A percentile compares a stretch with the other conserved stretches of the same genome.
Evolutionary conservation across 1,139 yeast genomes (phyloP).

Genomic region (Candida sanyaensis): DNA sequence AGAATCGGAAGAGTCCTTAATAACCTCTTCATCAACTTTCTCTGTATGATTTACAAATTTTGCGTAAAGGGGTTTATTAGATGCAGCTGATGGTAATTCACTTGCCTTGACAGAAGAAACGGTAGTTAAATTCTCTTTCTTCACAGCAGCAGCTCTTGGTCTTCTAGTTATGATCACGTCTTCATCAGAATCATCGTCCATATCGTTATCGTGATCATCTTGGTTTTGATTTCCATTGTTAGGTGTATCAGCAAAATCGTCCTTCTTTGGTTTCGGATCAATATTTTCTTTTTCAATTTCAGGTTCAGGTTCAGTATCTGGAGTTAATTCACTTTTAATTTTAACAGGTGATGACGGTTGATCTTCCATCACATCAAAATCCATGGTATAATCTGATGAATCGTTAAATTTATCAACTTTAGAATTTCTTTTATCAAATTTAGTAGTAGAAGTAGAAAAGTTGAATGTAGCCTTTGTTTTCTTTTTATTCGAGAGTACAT

Average conservation of each 20-base stretch:
- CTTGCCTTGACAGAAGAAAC: conserved; percentile 26
- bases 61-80: conserved; percentile 20
- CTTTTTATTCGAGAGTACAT: conserved; percentile 15
- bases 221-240: conserved; percentile 8
- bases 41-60: conserved; percentile 33
- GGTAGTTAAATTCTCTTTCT: conserved; percentile 21
- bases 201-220: conserved; percentile 13
- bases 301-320: conserved; percentile 14
- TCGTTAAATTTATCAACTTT: conserved; percentile 16
- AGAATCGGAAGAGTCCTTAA: conserved; percentile 34
- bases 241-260: background rate
- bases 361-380: conserved; percentile 19
- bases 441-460: conserved; percentile 27
- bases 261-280: conserved; percentile 8
- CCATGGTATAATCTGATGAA: conserved; percentile 19
- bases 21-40: conserved; percentile 49
- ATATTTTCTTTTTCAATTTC: conserved; percentile 17
- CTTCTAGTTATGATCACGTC: conserved; percentile 50
- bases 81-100: conserved; percentile 24
- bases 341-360: conserved; percentile 33
- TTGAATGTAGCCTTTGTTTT: conserved; percentile 22
- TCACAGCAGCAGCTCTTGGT: conserved; percentile 38
- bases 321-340: conserved; percentile 10
- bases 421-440: conserved; percentile 16
- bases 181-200: conserved; percentile 50